phyloP scores from a whole-genome alignment of 495 filamentous ascomycete genomes.

The Hypoxylon lienhwacheense region DNA sequence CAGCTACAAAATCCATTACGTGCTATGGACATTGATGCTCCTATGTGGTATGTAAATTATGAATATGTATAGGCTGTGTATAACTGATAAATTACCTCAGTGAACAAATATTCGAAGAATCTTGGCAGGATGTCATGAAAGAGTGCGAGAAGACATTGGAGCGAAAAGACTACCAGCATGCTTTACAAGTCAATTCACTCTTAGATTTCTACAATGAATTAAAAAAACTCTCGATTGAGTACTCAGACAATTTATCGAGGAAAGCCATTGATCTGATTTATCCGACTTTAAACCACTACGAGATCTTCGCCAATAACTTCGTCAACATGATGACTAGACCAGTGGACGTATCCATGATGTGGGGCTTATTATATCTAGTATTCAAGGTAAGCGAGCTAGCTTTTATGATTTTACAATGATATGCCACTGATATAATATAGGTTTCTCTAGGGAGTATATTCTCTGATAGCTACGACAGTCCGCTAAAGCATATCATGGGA shows the following conservation, averaged over 20 bases:
- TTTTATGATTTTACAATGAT: background rate
- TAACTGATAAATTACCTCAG: background rate
- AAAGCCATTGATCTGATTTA: conserved; percentile 2
- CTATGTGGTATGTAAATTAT: conserved; percentile 5
- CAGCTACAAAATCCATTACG: background rate
- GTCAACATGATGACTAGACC: conserved; percentile 8
- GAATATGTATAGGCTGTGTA: background rate
- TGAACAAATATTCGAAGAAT: conserved; percentile 8
- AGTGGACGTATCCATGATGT: conserved; percentile 19
- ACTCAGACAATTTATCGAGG: background rate
- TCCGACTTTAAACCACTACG: conserved; percentile 13
- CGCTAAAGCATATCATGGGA: background rate
- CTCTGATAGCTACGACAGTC: background rate
- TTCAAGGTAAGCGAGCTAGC: conserved; percentile 6
- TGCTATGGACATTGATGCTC: background rate
- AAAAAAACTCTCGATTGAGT: background rate
- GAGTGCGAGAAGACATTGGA: conserved; percentile 7
- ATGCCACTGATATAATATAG: background rate
- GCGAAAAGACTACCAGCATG: conserved; percentile 4
- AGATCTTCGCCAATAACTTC: conserved; percentile 7
- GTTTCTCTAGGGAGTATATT: conserved; percentile 8
- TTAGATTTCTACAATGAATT: background rate
- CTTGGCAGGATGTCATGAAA: conserved; percentile 4
- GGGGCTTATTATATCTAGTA: conserved; percentile 14
- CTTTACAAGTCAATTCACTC: conserved; percentile 1